phyloP scores from a whole-genome alignment of 352 stramenopile species.

The Globisporangium uncinulatum region DNA sequence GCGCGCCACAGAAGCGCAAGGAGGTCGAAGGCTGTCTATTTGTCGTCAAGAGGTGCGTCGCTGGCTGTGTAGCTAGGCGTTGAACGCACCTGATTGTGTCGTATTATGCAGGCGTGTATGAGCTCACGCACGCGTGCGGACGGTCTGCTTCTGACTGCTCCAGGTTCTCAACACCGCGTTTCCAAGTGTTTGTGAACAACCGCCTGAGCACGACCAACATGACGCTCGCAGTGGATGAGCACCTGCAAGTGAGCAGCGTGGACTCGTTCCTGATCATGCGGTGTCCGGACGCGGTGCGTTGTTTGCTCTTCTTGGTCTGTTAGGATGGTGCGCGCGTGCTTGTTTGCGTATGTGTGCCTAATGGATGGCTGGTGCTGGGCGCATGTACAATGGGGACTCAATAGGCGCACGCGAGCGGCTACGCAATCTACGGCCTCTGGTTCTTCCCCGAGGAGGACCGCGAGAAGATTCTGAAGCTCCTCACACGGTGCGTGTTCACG shows the following conservation, averaged over 20 bases:
- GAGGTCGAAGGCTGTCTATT: constrained; percentile 84
- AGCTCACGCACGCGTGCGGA: background rate
- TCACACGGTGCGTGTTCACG: constrained; percentile 41
- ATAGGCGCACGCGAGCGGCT: constrained; percentile 45
- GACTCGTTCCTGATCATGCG: constrained; percentile 85
- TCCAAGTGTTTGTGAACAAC: constrained; percentile 89
- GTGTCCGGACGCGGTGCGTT: constrained; percentile 45
- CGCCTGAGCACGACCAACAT: constrained; percentile 87
- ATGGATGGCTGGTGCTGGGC: too few relatives aligned
- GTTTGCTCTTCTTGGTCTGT: background rate
- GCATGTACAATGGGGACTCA: too few relatives aligned
- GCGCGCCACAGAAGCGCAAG: constrained; percentile 65
- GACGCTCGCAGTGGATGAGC: constrained; percentile 63
- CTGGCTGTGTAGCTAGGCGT: too few relatives aligned
- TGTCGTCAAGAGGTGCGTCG: constrained; percentile 65
- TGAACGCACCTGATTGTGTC: background rate
- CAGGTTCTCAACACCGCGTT: constrained; percentile 67
- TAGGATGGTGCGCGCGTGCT: too few relatives aligned
- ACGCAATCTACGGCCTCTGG: constrained; percentile 84
- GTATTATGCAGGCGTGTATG: background rate
- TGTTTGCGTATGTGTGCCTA: too few relatives aligned
- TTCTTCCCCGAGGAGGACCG: constrained; percentile 86
- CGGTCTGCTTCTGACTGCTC: background rate
- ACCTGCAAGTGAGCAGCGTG: constrained; percentile 75
- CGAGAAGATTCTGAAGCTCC: constrained; percentile 67